phyloP scores from a whole-genome alignment of 2,329 filamentous ascomycete genomes.

The Fusarium sarcochroum region DNA sequence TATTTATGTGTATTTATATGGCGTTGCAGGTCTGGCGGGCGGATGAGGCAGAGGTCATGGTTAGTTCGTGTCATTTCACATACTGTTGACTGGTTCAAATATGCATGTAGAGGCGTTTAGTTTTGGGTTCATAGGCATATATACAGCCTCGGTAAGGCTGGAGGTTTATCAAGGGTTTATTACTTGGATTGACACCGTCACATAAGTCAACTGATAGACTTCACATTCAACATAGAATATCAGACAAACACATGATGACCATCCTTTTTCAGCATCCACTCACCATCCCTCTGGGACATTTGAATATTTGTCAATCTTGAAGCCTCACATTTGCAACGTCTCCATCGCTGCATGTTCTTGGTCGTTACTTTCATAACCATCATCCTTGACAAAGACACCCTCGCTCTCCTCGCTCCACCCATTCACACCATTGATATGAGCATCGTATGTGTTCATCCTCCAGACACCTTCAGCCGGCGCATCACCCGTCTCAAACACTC shows the following conservation, averaged over 20 bases:
- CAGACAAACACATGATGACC: slow-evolving; percentile 21
- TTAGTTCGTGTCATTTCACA: slow-evolving; percentile 15
- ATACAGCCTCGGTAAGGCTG: slow-evolving; percentile 8
- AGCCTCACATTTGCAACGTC: background rate
- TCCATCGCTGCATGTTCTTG: slow-evolving; percentile 6
- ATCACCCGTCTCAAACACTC: slow-evolving; percentile 66
- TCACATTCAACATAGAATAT: slow-evolving; percentile 29
- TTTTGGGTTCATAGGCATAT: slow-evolving; percentile 28
- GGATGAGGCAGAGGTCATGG: slow-evolving; percentile 9
- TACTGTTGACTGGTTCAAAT: slow-evolving; percentile 15
- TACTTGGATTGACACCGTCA: slow-evolving; percentile 4
- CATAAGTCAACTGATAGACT: slow-evolving; percentile 9
- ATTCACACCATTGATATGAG: slow-evolving; percentile 53
- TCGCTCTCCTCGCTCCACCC: slow-evolving; percentile 61
- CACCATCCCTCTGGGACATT: background rate
- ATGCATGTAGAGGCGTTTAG: slow-evolving; percentile 38
- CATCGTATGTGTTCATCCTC: slow-evolving; percentile 60
- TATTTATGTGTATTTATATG: slow-evolving; percentile 10
- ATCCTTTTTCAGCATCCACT: background rate
- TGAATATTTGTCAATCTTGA: background rate
- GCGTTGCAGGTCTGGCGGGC: slow-evolving; percentile 6
- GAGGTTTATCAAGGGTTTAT: slow-evolving; percentile 1
- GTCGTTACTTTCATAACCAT: slow-evolving; percentile 1
- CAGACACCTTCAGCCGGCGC: slow-evolving; percentile 61
- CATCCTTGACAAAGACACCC: slow-evolving; percentile 60